phyloP scores from a whole-genome alignment of 2,329 filamentous ascomycete species.

The Xylariaceae sp. region DNA sequence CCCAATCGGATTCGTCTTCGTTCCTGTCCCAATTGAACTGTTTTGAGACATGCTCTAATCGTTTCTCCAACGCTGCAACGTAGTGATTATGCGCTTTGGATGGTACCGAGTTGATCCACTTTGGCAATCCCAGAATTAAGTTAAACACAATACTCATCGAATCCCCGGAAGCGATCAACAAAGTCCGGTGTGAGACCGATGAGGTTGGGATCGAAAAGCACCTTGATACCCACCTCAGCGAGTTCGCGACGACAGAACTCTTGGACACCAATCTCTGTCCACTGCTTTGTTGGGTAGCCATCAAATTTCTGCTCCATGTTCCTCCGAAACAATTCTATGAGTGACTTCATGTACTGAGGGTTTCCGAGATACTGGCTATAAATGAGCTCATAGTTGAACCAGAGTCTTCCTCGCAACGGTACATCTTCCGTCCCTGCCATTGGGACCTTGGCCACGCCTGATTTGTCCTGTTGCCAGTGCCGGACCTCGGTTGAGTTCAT shows the following conservation, averaged over 20 bases:
- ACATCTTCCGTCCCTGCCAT: constrained; percentile 1
- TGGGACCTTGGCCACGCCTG: not conserved
- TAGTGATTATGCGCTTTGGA: constrained; percentile 2
- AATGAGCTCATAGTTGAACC: constrained; percentile 9
- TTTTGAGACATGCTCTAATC: not conserved
- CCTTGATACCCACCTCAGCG: not conserved
- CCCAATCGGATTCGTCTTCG: constrained; percentile 4
- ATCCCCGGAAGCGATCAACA: constrained; percentile 7
- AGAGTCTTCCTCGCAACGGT: constrained; percentile 1
- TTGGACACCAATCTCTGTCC: not conserved
- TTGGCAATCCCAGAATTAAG: constrained; percentile 2
- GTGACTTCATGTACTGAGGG: not conserved
- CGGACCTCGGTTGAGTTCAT: constrained; percentile 3
- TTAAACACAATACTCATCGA: constrained; percentile 33
- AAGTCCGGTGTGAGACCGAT: constrained; percentile 5
- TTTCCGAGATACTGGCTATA: constrained; percentile 6
- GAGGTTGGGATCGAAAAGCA: constrained; percentile 1
- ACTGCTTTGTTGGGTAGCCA: not conserved
- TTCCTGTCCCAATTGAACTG: constrained; percentile 2
- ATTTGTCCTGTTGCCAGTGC: constrained; percentile 1
- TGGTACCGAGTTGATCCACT: not conserved
- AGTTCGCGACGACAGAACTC: constrained; percentile 2
- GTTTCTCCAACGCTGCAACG: constrained; percentile 3
- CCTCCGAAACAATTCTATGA: not conserved
- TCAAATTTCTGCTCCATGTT: not conserved